A percentile compares a stretch with the other conserved stretches of the same genome.
These are phyloP conservation scores for Sophora flavescens DNA, from an alignment of 306 rosid species.

Conservation along the genomic window DNA sequence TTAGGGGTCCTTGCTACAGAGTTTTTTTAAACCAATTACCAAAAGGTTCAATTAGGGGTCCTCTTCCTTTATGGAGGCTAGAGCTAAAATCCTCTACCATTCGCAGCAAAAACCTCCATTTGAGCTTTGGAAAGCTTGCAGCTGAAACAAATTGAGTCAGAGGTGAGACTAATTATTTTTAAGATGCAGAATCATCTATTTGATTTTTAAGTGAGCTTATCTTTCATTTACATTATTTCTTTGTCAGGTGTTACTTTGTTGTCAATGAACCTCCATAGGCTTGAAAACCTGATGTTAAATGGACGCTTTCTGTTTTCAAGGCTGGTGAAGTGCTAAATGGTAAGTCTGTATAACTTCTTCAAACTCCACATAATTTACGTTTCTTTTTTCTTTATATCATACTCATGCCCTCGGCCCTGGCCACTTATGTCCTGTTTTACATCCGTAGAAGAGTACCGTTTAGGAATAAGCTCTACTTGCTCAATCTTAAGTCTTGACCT, in stretches of 20 bases:
- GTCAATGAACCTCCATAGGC: conserved; percentile 89
- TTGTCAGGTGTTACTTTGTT: conserved; percentile 80
- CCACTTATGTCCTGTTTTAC: neutral
- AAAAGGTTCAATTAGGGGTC: no score
- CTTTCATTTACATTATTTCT: conserved; percentile 31
- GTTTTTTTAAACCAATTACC: no score
- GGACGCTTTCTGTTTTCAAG: conserved; percentile 98
- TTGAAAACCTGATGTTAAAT: conserved; percentile 79
- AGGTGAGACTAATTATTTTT: conserved; percentile 3
- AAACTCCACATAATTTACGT: conserved; percentile 1
- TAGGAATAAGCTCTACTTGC: conserved; percentile 29
- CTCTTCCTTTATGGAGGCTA: no score
- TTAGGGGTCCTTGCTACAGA: no score
- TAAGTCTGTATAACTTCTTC: conserved; percentile 46
- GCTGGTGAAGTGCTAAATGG: conserved; percentile 93
- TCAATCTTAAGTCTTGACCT: neutral
- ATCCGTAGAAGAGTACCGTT: neutral
- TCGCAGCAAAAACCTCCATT: no score
- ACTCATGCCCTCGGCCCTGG: neutral
- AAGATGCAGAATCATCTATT: conserved; percentile 15
- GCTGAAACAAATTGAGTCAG: no score
- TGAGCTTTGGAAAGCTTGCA: no score
- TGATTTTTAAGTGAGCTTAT: conserved; percentile 5
- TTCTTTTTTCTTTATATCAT: neutral
- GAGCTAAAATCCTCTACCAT: no score